These are phyloP conservation scores for Aspergillus egyptiacus DNA, from an alignment of 495 filamentous ascomycete genomes.

Conservation along the genomic window DNA sequence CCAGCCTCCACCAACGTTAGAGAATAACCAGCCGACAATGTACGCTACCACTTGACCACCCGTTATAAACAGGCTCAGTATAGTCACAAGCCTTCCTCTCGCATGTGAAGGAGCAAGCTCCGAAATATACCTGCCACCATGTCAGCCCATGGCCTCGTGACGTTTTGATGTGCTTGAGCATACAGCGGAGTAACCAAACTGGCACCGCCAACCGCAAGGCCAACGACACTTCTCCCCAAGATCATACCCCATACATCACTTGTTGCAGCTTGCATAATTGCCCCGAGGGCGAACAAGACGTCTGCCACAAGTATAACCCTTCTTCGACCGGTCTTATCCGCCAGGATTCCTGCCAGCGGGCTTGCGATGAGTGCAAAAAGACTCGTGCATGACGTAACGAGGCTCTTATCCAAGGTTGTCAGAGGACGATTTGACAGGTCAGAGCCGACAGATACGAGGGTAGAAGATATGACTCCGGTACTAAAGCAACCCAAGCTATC, in stretches of 20 bases:
- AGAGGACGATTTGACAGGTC: conserved; percentile 65
- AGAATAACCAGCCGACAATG: conserved; percentile 62
- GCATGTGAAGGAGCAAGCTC: conserved; percentile 73
- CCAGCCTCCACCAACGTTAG: conserved; percentile 63
- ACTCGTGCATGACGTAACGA: conserved; percentile 78
- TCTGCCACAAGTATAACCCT: conserved; percentile 76
- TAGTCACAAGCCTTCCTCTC: conserved; percentile 70
- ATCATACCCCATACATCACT: conserved; percentile 65
- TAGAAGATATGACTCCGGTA: conserved; percentile 87
- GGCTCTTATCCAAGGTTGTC: conserved; percentile 70
- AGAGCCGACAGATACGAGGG: conserved; percentile 69
- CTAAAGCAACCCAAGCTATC: conserved; percentile 36
- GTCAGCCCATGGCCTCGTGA: conserved; percentile 8
- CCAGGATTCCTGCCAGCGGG: conserved; percentile 68
- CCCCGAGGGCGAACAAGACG: conserved; percentile 67
- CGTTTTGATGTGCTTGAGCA: conserved; percentile 10
- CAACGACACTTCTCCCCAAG: conserved; percentile 70
- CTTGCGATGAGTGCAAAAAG: conserved; percentile 72
- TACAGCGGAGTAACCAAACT: conserved; percentile 77
- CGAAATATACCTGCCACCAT: conserved; percentile 58
- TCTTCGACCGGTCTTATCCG: conserved; percentile 69
- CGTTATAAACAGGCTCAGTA: conserved; percentile 75
- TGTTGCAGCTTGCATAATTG: conserved; percentile 63
- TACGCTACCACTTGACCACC: conserved; percentile 84
- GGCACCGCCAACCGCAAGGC: conserved; percentile 74